Base-by-base conservation (phyloP, 1,284 basidiomycete species). In the Coriolopsis trogii region DNA sequence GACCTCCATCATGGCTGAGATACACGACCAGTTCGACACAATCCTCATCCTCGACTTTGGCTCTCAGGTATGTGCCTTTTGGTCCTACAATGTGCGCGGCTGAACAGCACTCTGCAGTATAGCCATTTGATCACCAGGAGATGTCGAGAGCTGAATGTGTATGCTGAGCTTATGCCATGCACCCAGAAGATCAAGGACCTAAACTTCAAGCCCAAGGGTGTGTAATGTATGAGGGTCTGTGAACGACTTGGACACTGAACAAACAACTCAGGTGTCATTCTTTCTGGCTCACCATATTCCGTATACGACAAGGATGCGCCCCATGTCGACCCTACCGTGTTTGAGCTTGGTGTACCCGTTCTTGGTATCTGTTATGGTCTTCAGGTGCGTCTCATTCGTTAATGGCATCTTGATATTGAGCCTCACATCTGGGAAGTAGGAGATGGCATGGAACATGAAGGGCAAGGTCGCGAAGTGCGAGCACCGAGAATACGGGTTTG, bases 331-430 rank as follows among this genome's bases (percentile, higher is more conserved):
- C 92, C 94, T 16, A 88, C 81, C n/a, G 88, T 99, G n/a, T 99
- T 95, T 66, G 82, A 87, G 36, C 81, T 91, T 13, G 93, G 90
- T 30, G 87, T 98, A 0, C 96, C 97, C 16, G 87, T 99, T 48
- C 79, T 99, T 15, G 97, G 97, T 41, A 98, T 99, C 57, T 99
- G 97, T 72, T 99, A 99, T 73, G 97, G 97, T 25, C 80, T 99
- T n/a, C 93, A 96, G 78, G 91, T 90, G 50, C 49, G 75, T 69
- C 10, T 26, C 33, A 8, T 30, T 21, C 18, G 4, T 4, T 9
- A 10, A 5, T 28, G 21, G 9, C 3, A 31, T 45, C 15, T 36
- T 15, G 1, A 24, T 8, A 4, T 15, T 2, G 21, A 18, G 24
- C 10, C 41, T 49, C 25, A 53, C 23, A 23, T 15, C 40, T 13